These are phyloP conservation scores for Cynara cardunculus DNA, from an alignment of 129 eudicot genomes.

Conservation along the genomic window DNA sequence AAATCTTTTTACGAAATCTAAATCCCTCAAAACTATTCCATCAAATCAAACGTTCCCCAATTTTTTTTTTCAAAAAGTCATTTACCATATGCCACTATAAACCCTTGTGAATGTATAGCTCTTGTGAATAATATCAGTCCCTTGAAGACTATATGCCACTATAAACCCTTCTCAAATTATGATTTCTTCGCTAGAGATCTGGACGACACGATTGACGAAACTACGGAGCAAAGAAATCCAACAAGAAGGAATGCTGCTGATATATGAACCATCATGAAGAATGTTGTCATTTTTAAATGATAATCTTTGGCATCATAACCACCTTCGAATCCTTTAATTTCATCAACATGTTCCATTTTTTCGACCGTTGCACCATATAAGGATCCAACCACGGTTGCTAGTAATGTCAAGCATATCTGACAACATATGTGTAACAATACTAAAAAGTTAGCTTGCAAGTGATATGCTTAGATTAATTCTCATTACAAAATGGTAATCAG, in stretches of 20 bases:
- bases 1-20: too few relatives aligned
- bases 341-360: background rate
- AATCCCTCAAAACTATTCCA: too few relatives aligned
- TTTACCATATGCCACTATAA: too few relatives aligned
- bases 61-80: too few relatives aligned
- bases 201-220: conserved; percentile 5
- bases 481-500: background rate
- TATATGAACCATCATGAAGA: background rate
- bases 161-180: background rate
- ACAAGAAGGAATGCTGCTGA: conserved; percentile 11
- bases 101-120: too few relatives aligned
- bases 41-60: too few relatives aligned
- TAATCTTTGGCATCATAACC: background rate
- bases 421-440: background rate
- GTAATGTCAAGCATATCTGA: conserved; percentile 2
- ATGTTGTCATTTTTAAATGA: conserved; percentile 3
- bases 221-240: conserved; percentile 5
- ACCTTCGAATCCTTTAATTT: background rate
- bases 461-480: background rate
- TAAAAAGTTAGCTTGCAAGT: background rate
- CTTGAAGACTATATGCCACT: background rate
- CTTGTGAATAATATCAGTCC: too few relatives aligned
- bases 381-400: conserved; percentile 17
- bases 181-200: conserved; percentile 6
- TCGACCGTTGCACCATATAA: conserved; percentile 10